These are phyloP conservation scores for Phytophthora rubi DNA, from an alignment of 352 stramenopile genomes.

Conservation along the genomic window DNA sequence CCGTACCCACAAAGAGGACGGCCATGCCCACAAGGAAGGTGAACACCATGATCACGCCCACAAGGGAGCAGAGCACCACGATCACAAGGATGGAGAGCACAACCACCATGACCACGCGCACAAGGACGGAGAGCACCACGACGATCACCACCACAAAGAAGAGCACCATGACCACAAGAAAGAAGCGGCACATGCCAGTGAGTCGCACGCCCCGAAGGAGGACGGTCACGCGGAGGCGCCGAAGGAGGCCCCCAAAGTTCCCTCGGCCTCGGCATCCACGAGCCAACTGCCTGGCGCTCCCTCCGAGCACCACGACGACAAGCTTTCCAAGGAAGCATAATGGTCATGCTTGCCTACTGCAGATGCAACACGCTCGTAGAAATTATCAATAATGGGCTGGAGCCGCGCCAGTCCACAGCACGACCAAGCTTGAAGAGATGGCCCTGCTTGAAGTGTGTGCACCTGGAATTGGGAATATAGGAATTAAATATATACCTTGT, in stretches of 20 bases:
- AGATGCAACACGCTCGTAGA: conserved; percentile 14
- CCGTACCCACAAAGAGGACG: conserved; percentile 11
- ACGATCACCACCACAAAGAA: background rate
- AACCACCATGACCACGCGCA: background rate
- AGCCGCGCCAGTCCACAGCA: background rate
- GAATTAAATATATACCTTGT: conserved; percentile 5
- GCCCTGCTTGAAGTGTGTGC: conserved; percentile 10
- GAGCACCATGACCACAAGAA: conserved; percentile 8
- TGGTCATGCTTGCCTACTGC: background rate
- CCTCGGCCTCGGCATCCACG: conserved; percentile 22
- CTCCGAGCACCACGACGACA: conserved; percentile 23
- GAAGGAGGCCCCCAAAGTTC: conserved; percentile 18
- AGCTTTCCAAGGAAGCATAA: conserved; percentile 31
- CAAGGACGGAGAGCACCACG: background rate
- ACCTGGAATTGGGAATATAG: background rate
- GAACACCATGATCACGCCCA: conserved; percentile 3
- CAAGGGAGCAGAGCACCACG: conserved; percentile 7
- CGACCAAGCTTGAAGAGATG: conserved; percentile 16
- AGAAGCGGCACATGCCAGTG: background rate
- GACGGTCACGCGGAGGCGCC: conserved; percentile 25
- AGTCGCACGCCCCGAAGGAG: conserved; percentile 20
- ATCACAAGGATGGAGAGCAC: conserved; percentile 6
- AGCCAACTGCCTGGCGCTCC: conserved; percentile 15
- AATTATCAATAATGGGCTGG: conserved; percentile 13
- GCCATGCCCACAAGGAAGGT: conserved; percentile 1